Conservation (phyloP, 1,284 basidiomycete genomes). For the Tilletia walkeri region DNA sequence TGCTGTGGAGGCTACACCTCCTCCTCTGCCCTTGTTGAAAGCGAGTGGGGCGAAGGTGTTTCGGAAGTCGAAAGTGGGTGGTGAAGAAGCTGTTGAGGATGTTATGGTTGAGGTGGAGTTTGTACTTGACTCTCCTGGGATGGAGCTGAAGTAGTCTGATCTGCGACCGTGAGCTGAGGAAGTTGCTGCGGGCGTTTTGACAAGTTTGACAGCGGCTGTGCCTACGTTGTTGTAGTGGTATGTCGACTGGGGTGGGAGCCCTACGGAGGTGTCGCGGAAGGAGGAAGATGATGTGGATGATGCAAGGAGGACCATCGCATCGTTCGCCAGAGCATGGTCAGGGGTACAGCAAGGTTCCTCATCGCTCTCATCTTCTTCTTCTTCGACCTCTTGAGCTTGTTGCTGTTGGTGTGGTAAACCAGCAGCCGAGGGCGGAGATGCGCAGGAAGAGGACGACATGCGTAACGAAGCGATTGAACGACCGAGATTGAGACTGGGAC, state of each 20-base stretch:
- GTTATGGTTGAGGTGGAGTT: neutral
- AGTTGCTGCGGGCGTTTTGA: conserved; percentile 7
- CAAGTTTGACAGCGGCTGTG: neutral
- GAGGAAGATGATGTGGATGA: neutral
- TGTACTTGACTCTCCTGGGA: neutral
- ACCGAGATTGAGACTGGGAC: conserved; percentile 7
- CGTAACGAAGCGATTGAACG: neutral
- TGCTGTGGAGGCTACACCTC: neutral
- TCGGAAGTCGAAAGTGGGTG: conserved; percentile 7
- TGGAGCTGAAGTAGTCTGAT: neutral
- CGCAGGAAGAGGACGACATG: neutral
- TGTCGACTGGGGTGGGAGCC: neutral
- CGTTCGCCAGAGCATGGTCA: conserved; percentile 9
- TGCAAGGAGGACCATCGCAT: conserved; percentile 10
- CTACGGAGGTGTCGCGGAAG: conserved; percentile 12
- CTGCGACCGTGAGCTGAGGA: neutral
- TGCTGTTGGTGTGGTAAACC: neutral
- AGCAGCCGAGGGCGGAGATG: neutral
- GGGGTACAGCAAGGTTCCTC: conserved; percentile 16
- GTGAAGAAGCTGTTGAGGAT: neutral
- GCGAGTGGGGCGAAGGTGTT: conserved; percentile 13
- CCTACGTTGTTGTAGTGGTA: neutral
- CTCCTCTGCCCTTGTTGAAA: neutral
- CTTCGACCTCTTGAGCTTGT: neutral
- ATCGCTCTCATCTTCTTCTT: conserved; percentile 7